Percentiles rank a stretch among this genome's conserved stretches.
Conservation (phyloP, 305 asterid species). For the Stenogyne calaminthoides region DNA sequence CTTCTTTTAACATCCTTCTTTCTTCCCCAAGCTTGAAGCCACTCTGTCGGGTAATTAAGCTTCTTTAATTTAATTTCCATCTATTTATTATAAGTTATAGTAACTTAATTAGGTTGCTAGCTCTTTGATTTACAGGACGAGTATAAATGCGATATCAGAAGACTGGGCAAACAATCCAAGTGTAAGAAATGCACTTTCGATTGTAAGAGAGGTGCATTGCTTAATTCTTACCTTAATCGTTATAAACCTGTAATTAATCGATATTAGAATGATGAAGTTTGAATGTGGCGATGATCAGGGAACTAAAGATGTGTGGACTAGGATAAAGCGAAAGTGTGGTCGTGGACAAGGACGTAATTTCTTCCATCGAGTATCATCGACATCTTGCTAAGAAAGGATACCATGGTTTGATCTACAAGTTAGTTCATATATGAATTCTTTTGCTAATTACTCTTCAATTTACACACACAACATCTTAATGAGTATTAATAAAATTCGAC, state of each 20-base stretch:
- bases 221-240: background rate
- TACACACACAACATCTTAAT: no score
- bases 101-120: background rate
- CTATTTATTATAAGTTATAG: no score
- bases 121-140: conserved; percentile 7
- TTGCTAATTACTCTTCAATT: background rate
- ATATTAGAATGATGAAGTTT: background rate
- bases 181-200: conserved; percentile 35
- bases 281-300: conserved; percentile 37
- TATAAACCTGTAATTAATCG: background rate
- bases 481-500: background rate
- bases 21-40: conserved; percentile 1
- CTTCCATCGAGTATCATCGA: conserved; percentile 40
- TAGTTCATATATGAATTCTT: background rate
- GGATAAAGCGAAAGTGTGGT: conserved; percentile 39
- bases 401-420: conserved; percentile 47
- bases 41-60: background rate
- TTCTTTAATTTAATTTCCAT: no score
- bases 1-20: background rate
- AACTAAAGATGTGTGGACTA: conserved; percentile 38
- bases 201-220: conserved; percentile 27
- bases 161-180: conserved; percentile 34
- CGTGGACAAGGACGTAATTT: background rate
- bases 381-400: conserved; percentile 32
- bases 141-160: conserved; percentile 23